Evolutionary conservation across 768 basidiomycete genomes (phyloP).

Genomic region (Leccinum fibrillosum): DNA sequence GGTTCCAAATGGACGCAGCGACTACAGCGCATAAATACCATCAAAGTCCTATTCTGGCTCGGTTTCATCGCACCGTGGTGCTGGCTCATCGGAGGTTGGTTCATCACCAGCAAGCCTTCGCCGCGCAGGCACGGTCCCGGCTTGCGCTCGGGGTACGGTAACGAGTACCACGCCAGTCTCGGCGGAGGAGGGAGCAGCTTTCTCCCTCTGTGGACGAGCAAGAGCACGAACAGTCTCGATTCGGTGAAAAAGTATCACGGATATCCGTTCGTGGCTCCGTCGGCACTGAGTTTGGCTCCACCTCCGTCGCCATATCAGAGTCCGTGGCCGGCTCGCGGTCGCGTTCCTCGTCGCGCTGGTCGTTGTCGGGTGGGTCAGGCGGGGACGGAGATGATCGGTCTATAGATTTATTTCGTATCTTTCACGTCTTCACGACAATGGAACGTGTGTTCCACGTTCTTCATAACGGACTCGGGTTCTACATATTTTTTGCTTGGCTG

Average conservation of each 20-base stretch:
- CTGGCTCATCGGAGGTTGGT: conserved; percentile 79
- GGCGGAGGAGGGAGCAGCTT: conserved; percentile 40
- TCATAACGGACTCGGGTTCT: background rate
- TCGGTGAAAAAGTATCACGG: conserved; percentile 45
- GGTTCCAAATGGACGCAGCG: conserved; percentile 12
- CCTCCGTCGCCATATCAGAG: conserved; percentile 24
- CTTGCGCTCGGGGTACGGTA: background rate
- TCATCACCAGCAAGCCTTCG: conserved; percentile 31
- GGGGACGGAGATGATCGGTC: background rate
- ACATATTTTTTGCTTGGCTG: background rate
- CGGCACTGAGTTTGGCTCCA: conserved; percentile 34
- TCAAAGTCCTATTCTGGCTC: conserved; percentile 68
- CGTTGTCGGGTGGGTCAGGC: conserved; percentile 21
- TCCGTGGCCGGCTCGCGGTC: conserved; percentile 23
- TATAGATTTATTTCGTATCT: background rate
- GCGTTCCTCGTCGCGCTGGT: conserved; percentile 54
- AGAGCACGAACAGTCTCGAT: conserved; percentile 41
- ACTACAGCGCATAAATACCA: conserved; percentile 27
- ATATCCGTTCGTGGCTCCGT: conserved; percentile 60
- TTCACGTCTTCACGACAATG: background rate
- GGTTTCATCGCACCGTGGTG: conserved; percentile 72
- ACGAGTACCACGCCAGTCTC: conserved; percentile 28
- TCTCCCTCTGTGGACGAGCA: conserved; percentile 32
- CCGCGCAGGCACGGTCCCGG: conserved; percentile 12
- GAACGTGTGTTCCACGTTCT: background rate